Percentiles rank a stretch among this genome's conserved stretches.
Conservation (phyloP, 1,139 yeast genomes). For the Suhomyces coccinellae region DNA sequence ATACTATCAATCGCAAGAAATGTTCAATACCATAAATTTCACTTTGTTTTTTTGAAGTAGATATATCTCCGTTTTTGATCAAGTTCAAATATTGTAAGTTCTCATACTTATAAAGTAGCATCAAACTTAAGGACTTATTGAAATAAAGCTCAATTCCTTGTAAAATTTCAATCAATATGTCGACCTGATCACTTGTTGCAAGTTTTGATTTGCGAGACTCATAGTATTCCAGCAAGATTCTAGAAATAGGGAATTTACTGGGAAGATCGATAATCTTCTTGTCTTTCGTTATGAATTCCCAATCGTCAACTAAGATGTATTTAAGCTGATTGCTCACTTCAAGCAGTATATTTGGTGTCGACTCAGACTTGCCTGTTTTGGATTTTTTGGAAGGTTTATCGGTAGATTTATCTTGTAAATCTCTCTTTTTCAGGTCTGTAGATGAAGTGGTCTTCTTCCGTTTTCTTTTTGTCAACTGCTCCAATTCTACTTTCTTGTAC, state of each 20-base stretch:
- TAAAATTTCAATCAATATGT: constrained; percentile 64
- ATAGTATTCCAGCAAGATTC: constrained; percentile 51
- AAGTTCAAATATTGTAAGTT: constrained; percentile 74
- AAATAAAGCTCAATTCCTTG: constrained; percentile 75
- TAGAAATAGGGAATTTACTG: constrained; percentile 48
- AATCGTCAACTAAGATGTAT: constrained; percentile 78
- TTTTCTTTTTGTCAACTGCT: constrained; percentile 34
- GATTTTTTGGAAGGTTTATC: constrained; percentile 17
- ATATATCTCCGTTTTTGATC: constrained; percentile 30
- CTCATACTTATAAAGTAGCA: constrained; percentile 80
- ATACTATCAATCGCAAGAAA: constrained; percentile 67
- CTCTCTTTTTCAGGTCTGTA: constrained; percentile 8
- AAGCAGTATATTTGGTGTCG: constrained; percentile 10
- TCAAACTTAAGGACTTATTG: constrained; percentile 68
- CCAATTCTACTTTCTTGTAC: constrained; percentile 62
- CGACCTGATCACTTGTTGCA: constrained; percentile 34
- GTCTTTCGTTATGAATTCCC: constrained; percentile 87
- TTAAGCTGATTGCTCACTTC: constrained; percentile 45
- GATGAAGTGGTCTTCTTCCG: constrained; percentile 11
- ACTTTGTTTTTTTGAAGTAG: constrained; percentile 35
- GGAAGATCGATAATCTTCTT: constrained; percentile 69
- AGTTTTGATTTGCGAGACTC: constrained; percentile 25
- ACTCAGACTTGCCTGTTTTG: constrained; percentile 5
- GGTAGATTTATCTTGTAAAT: constrained; percentile 5
- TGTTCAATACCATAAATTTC: constrained; percentile 78